These are phyloP conservation scores for Poa pratensis DNA, from an alignment of 176 grass and related monocot species.

Conservation along the genomic window DNA sequence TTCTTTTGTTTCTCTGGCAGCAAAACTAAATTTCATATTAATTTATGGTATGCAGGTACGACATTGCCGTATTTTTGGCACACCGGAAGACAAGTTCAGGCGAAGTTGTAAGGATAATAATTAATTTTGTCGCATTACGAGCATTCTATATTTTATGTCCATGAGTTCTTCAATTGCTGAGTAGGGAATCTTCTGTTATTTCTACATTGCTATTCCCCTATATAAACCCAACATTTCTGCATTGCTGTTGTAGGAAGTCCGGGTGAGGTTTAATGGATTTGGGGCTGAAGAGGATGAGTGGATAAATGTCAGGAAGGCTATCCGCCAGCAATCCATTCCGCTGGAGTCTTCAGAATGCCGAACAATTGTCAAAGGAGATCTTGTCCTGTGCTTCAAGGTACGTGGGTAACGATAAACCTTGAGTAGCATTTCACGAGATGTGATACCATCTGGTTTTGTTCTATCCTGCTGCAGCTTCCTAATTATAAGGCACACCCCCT, in stretches of 20 bases:
- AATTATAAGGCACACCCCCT: background rate
- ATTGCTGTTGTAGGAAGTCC: conserved; percentile 75
- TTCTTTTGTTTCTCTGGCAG: conserved; percentile 29
- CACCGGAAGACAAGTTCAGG: conserved; percentile 64
- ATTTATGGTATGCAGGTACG: conserved; percentile 75
- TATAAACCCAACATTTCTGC: conserved; percentile 17
- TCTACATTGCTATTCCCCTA: background rate
- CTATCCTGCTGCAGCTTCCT: background rate
- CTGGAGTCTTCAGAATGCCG: conserved; percentile 79
- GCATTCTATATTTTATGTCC: background rate
- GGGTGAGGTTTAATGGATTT: conserved; percentile 85
- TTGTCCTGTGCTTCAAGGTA: conserved; percentile 91
- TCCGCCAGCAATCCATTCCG: conserved; percentile 89
- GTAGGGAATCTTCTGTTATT: background rate
- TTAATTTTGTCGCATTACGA: background rate
- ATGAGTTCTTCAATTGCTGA: background rate
- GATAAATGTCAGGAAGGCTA: conserved; percentile 77
- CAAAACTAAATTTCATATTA: conserved; percentile 24
- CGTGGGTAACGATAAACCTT: background rate
- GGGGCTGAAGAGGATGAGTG: conserved; percentile 96
- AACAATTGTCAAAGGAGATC: conserved; percentile 66
- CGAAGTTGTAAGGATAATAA: conserved; percentile 74
- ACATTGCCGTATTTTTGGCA: conserved; percentile 72
- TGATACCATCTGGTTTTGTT: background rate
- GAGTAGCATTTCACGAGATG: background rate